Percentiles rank a stretch among this genome's conserved stretches.
Conservation (phyloP, 495 filamentous ascomycete species). For the Talaromyces adpressus region DNA sequence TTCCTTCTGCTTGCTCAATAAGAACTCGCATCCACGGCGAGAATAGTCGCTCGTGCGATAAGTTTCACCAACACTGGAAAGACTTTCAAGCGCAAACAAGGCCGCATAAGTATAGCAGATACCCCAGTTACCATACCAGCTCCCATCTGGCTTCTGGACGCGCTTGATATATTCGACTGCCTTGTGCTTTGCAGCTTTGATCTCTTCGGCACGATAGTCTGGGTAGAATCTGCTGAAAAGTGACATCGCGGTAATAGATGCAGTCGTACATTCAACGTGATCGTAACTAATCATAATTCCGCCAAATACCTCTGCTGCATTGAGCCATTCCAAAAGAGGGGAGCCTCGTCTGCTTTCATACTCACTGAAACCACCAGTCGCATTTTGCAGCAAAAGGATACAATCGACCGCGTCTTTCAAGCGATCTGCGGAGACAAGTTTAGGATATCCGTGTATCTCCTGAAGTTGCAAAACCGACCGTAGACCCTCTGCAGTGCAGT, state of each 20-base stretch:
- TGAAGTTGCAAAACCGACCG: conserved; percentile 85
- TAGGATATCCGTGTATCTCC: conserved; percentile 66
- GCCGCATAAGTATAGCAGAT: conserved; percentile 96
- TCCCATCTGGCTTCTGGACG: conserved; percentile 72
- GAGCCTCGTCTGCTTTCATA: conserved; percentile 81
- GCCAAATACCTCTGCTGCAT: conserved; percentile 95
- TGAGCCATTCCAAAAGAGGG: conserved; percentile 71
- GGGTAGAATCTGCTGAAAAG: conserved; percentile 79
- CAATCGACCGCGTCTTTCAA: conserved; percentile 86
- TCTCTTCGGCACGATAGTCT: conserved; percentile 68
- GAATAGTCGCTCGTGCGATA: conserved; percentile 66
- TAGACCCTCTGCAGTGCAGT: conserved; percentile 86
- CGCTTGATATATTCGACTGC: conserved; percentile 77
- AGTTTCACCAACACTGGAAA: conserved; percentile 73
- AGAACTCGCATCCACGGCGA: conserved; percentile 73
- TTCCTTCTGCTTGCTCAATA: conserved; percentile 70
- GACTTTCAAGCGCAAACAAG: conserved; percentile 88
- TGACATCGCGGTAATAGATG: conserved; percentile 81
- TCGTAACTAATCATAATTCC: conserved; percentile 98
- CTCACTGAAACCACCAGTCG: conserved; percentile 79
- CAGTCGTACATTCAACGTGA: conserved; percentile 95
- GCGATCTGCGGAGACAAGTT: conserved; percentile 63
- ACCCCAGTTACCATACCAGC: conserved; percentile 96
- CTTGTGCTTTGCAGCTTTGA: conserved; percentile 57
- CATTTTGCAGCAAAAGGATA: conserved; percentile 85